Conservation (phyloP, 176 grass and related monocot genomes). For the Phoenix roebelenii region DNA sequence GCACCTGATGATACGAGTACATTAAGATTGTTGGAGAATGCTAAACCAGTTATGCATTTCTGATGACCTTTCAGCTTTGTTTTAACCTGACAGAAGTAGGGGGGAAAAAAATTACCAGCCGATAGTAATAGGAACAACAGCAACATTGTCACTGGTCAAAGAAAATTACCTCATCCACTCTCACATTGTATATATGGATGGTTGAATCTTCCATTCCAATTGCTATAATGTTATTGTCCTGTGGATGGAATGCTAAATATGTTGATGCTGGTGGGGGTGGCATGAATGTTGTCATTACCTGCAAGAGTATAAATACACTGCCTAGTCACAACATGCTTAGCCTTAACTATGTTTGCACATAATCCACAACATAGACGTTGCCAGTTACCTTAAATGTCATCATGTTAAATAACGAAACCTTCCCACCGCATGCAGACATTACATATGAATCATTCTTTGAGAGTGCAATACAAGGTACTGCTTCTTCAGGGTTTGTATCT, state of each 20-base stretch:
- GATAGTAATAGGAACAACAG: constrained; percentile 25
- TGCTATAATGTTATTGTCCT: constrained; percentile 98
- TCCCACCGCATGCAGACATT: constrained; percentile 97
- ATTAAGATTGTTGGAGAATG: constrained; percentile 70
- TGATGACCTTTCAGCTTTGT: constrained; percentile 88
- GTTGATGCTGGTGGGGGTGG: constrained; percentile 79
- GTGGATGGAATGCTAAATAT: constrained; percentile 91
- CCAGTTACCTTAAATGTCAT: constrained; percentile 88
- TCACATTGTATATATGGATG: constrained; percentile 98
- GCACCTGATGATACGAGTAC: constrained; percentile 95
- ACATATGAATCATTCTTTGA: constrained; percentile 99
- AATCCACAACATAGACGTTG: constrained; percentile 16
- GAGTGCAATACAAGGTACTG: constrained; percentile 87
- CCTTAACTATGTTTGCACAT: too few species aligned
- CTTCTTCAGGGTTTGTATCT: constrained; percentile 60
- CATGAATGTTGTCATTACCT: constrained; percentile 99
- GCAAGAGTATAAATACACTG: background rate
- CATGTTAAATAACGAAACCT: constrained; percentile 99
- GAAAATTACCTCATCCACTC: constrained; percentile 78
- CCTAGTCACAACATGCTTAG: too few species aligned
- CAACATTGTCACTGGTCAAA: background rate
- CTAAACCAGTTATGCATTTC: constrained; percentile 82
- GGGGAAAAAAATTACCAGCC: background rate
- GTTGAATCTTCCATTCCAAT: constrained; percentile 99
- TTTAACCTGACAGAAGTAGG: constrained; percentile 48